phyloP scores from a whole-genome alignment of 106 monocot species.

The Dendrobium officinale region DNA sequence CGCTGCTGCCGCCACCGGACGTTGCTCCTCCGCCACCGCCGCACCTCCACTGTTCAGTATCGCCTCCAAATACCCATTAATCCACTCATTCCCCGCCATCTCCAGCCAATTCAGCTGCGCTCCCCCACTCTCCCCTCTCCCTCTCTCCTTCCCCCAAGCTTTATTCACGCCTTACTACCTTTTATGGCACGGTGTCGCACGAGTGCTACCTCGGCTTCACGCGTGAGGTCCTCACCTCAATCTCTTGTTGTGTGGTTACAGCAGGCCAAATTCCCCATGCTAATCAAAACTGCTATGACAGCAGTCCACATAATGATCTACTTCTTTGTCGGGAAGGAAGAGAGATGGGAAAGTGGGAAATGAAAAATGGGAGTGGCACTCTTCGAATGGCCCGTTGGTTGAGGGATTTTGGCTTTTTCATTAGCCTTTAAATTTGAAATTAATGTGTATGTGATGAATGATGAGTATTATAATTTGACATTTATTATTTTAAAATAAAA shows the following conservation, averaged over 20 bases:
- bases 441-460: too few relatives aligned
- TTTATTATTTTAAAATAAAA: too few relatives aligned
- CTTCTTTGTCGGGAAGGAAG: not conserved
- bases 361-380: not conserved
- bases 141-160: not conserved
- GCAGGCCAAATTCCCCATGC: too few relatives aligned
- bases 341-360: too few relatives aligned
- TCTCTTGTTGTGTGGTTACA: not conserved
- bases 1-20: conserved; percentile 14
- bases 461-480: too few relatives aligned
- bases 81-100: conserved; percentile 95
- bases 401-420: not conserved
- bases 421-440: too few relatives aligned
- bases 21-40: conserved; percentile 21
- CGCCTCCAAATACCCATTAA: conserved; percentile 96
- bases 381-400: not conserved
- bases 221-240: not conserved
- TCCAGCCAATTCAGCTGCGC: not conserved
- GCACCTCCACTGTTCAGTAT: conserved; percentile 67
- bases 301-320: not conserved
- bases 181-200: not conserved
- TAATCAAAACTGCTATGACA: not conserved
- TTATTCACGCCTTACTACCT: not conserved
- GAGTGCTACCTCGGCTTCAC: not conserved
- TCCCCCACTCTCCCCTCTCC: not conserved